phyloP scores from a whole-genome alignment of 1,284 basidiomycete genomes.

The Meira miltonrushii region DNA sequence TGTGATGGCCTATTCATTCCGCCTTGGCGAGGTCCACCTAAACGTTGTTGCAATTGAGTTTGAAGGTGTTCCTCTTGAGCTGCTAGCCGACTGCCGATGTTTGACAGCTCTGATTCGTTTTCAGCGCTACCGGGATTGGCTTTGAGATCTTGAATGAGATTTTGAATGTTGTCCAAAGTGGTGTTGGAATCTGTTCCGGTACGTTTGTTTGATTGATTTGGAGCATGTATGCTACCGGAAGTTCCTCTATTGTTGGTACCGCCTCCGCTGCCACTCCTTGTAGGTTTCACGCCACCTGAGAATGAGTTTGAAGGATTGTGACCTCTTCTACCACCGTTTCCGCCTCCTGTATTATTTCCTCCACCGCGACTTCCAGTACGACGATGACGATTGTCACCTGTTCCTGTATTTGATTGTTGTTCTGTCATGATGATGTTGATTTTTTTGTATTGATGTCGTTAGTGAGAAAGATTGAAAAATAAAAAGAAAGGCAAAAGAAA shows the following conservation, averaged over 20 bases:
- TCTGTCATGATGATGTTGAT: too few relatives aligned
- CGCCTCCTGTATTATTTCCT: not conserved
- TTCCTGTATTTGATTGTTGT: not conserved
- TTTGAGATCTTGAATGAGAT: slow-evolving; percentile 21
- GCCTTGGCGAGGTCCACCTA: slow-evolving; percentile 19
- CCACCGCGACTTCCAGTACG: not conserved
- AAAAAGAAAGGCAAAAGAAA: too few relatives aligned
- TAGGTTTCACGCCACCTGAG: too few relatives aligned
- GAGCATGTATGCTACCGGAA: slow-evolving; percentile 2
- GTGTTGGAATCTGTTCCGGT: slow-evolving; percentile 6
- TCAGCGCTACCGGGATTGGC: not conserved
- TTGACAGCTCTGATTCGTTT: slow-evolving; percentile 20
- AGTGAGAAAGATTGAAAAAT: too few relatives aligned
- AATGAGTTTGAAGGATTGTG: too few relatives aligned
- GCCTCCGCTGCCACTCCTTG: too few relatives aligned
- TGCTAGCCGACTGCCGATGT: slow-evolving; percentile 26
- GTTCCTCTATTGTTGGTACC: not conserved
- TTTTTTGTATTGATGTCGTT: too few relatives aligned
- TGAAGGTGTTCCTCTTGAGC: slow-evolving; percentile 41
- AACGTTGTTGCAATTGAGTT: slow-evolving; percentile 41
- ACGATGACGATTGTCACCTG: not conserved
- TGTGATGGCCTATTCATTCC: slow-evolving; percentile 1
- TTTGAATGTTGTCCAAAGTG: slow-evolving; percentile 18
- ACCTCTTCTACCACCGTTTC: too few relatives aligned
- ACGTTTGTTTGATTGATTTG: not conserved